Evolutionary conservation across 129 eudicot species (phyloP).

Genomic region (Centrapalus pauciflorus): DNA sequence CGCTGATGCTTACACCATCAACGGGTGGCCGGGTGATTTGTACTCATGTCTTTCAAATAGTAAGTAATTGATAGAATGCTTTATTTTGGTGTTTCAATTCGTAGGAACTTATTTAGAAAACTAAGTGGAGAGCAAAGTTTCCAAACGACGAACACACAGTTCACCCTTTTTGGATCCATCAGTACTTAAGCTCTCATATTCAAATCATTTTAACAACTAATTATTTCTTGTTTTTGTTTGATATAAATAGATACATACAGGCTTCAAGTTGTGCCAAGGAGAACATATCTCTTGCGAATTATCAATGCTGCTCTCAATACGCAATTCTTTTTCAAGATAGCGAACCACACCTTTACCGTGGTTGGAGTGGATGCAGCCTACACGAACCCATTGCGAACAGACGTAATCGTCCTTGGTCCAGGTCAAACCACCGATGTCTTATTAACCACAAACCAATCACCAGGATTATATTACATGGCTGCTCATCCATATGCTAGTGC

Average conservation of each 20-base stretch:
- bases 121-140: too few relatives aligned
- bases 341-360: slow-evolving; percentile 60
- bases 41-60: slow-evolving; percentile 48
- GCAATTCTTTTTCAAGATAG: slow-evolving; percentile 71
- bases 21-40: slow-evolving; percentile 63
- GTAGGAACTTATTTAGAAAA: too few relatives aligned
- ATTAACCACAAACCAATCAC: slow-evolving; percentile 48
- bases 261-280: slow-evolving; percentile 45
- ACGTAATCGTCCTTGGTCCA: slow-evolving; percentile 51
- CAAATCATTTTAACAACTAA: too few relatives aligned
- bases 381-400: slow-evolving; percentile 53
- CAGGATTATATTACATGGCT: slow-evolving; percentile 64
- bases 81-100: too few relatives aligned
- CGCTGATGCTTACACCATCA: slow-evolving; percentile 62
- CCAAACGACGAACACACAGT: too few relatives aligned
- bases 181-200: too few relatives aligned
- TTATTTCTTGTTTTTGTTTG: too few relatives aligned
- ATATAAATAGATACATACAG: slow-evolving; percentile 50
- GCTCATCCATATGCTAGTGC: slow-evolving; percentile 51
- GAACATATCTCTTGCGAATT: slow-evolving; percentile 62
- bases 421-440: slow-evolving; percentile 82
- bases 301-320: slow-evolving; percentile 86
- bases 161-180: too few relatives aligned
- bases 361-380: slow-evolving; percentile 77
- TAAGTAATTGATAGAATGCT: too few relatives aligned